Conservation (phyloP, 257 asterid genomes). For the Hygrophila difformis region DNA sequence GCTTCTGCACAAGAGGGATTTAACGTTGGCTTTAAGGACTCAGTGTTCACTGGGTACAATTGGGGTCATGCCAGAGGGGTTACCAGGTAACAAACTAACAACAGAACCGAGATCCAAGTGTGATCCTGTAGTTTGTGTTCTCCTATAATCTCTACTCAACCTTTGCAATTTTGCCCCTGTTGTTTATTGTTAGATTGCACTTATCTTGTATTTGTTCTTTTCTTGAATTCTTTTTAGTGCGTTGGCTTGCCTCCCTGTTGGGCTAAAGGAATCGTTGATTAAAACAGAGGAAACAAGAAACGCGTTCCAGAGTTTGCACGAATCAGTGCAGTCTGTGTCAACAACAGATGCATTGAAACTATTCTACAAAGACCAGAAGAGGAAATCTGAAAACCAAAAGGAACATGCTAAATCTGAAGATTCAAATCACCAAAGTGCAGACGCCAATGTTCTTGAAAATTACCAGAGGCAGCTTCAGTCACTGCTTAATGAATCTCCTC, state of each 20-base stretch:
- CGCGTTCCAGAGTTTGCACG: constrained; percentile 34
- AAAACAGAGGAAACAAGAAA: constrained; percentile 56
- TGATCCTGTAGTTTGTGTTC: no score
- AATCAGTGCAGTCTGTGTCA: constrained; percentile 41
- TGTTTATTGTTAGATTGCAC: no score
- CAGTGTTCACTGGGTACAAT: constrained; percentile 49
- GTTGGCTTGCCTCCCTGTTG: constrained; percentile 49
- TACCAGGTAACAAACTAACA: constrained; percentile 74
- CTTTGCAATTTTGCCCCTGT: no score
- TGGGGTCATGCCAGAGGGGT: constrained; percentile 78
- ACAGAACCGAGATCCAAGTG: no score
- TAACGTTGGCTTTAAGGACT: constrained; percentile 59
- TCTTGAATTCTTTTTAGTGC: constrained; percentile 43
- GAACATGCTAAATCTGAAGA: constrained; percentile 18
- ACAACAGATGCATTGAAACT: constrained; percentile 44
- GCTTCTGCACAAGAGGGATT: constrained; percentile 81
- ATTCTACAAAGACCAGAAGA: constrained; percentile 35
- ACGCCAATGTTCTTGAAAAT: constrained; percentile 21
- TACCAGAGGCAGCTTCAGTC: constrained; percentile 34
- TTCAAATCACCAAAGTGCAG: constrained; percentile 15
- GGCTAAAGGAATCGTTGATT: constrained; percentile 45
- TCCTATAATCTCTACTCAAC: no score
- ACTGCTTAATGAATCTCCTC: constrained; percentile 44
- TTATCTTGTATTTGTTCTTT: no score
- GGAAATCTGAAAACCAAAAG: constrained; percentile 22